Conservation (phyloP, 257 asterid genomes). For the Solanum stenotomum region DNA sequence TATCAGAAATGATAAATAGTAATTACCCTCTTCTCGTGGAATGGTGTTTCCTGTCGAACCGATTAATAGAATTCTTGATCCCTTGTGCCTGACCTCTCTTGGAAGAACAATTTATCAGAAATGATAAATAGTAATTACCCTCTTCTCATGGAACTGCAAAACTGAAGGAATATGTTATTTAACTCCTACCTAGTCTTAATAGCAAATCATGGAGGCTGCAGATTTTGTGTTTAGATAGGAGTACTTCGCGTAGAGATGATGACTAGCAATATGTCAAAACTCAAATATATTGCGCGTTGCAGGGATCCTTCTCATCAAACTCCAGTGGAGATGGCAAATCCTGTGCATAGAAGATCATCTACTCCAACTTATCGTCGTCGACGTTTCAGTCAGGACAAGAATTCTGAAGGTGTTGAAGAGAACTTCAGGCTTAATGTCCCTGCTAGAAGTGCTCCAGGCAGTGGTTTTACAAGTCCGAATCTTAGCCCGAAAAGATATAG, state of each 20-base stretch:
- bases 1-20: background rate
- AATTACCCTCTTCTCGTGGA: background rate
- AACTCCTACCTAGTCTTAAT: background rate
- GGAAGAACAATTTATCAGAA: background rate
- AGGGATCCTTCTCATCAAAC: slow-evolving; percentile 1
- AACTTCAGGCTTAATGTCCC: slow-evolving; percentile 31
- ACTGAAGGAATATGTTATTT: background rate
- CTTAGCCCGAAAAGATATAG: slow-evolving; percentile 51
- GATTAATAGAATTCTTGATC: background rate
- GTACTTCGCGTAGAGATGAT: background rate
- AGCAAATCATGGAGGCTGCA: background rate
- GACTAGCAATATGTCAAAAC: background rate
- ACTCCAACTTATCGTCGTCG: slow-evolving; percentile 36
- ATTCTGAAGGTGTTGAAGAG: slow-evolving; percentile 20
- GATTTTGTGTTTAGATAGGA: background rate
- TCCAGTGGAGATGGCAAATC: background rate
- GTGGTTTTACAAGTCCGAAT: slow-evolving; percentile 57
- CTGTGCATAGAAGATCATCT: slow-evolving; percentile 1
- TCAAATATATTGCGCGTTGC: background rate
- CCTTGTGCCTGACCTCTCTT: background rate
- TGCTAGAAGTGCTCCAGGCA: slow-evolving; percentile 68
- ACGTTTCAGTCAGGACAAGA: slow-evolving; percentile 28
- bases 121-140: background rate
- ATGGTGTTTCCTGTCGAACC: background rate
- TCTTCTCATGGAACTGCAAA: background rate